A percentile compares a stretch with the other conserved stretches of the same genome.
Evolutionary conservation across 768 basidiomycete genomes (phyloP).

Genomic region (Tricholoma bakamatsutake): DNA sequence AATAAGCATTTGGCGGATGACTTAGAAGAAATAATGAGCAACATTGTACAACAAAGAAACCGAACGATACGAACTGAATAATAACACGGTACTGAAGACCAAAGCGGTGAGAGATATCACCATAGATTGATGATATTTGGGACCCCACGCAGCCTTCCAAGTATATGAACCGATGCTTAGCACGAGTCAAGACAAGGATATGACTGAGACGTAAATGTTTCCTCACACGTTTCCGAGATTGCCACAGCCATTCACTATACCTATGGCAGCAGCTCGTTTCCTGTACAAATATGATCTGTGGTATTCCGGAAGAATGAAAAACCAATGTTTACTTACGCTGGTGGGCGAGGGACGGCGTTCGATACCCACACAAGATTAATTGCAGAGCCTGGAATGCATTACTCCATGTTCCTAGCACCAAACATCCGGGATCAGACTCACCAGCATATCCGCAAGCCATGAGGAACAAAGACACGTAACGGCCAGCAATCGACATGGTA

Average conservation of each 20-base stretch:
- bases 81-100: constrained; percentile 27
- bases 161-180: constrained; percentile 55
- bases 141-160: constrained; percentile 59
- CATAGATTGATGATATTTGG: constrained; percentile 59
- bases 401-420: too few relatives aligned
- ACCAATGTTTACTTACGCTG: constrained; percentile 31
- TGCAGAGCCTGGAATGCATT: constrained; percentile 26
- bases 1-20: constrained; percentile 41
- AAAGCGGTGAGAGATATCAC: constrained; percentile 37
- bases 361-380: constrained; percentile 59
- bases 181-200: not conserved
- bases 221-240: constrained; percentile 56
- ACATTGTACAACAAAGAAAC: not conserved
- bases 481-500: constrained; percentile 43
- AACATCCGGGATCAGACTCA: constrained; percentile 5
- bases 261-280: constrained; percentile 52
- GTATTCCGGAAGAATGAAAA: not conserved
- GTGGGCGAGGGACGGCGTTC: constrained; percentile 55
- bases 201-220: not conserved
- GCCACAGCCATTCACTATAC: constrained; percentile 52
- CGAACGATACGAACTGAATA: constrained; percentile 20
- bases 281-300: constrained; percentile 14
- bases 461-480: constrained; percentile 59
- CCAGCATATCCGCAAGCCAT: constrained; percentile 52
- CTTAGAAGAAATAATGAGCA: constrained; percentile 15